phyloP scores from a whole-genome alignment of 2,329 filamentous ascomycete genomes.

The Aspergillus pseudonomiae region DNA sequence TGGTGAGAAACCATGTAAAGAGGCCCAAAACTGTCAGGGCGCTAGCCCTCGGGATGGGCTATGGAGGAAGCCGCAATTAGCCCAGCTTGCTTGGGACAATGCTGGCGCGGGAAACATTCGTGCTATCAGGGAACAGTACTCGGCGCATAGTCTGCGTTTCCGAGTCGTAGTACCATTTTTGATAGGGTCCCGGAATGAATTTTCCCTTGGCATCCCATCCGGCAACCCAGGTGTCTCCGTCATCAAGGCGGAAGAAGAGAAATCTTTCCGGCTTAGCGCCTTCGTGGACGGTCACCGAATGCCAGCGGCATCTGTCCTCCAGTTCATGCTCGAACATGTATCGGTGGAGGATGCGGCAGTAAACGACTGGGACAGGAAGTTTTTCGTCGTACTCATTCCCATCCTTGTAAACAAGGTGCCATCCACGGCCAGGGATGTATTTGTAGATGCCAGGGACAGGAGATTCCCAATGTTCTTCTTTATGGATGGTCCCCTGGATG shows the following conservation, averaged over 20 bases:
- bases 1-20: neutral
- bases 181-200: constrained; percentile 56
- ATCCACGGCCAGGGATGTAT: constrained; percentile 53
- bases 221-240: constrained; percentile 53
- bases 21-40: neutral
- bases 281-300: constrained; percentile 41
- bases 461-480: constrained; percentile 52
- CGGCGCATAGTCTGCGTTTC: constrained; percentile 41
- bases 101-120: constrained; percentile 41
- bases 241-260: constrained; percentile 54
- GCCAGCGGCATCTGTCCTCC: constrained; percentile 49
- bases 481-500: constrained; percentile 42
- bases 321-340: constrained; percentile 54
- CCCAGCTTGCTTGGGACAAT: constrained; percentile 33
- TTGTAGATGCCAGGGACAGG: constrained; percentile 54
- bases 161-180: constrained; percentile 52
- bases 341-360: constrained; percentile 53
- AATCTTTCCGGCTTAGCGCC: constrained; percentile 43
- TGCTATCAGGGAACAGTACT: constrained; percentile 36
- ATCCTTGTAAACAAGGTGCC: constrained; percentile 52
- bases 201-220: constrained; percentile 53
- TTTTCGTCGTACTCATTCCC: constrained; percentile 37
- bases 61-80: constrained; percentile 18
- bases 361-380: constrained; percentile 43
- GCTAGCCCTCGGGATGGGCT: neutral